Conservation (phyloP, 148 eudicot genomes). For the Agrostemma githago region DNA sequence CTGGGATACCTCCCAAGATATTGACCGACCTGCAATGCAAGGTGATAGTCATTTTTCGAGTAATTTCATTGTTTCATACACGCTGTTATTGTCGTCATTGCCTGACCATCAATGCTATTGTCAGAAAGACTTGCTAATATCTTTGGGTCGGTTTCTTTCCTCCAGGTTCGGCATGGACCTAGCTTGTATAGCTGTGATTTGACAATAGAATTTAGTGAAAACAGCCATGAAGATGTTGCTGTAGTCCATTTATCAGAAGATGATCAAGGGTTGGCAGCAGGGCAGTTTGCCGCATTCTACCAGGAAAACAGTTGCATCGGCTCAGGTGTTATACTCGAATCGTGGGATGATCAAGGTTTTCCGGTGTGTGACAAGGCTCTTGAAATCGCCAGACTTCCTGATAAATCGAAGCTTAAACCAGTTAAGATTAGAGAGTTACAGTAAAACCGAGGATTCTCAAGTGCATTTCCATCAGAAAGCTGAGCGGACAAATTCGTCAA, state of each 20-base stretch:
- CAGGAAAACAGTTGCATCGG: slow-evolving; percentile 61
- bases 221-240: slow-evolving; percentile 41
- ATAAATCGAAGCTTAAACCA: slow-evolving; percentile 70
- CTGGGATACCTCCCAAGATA: slow-evolving; percentile 41
- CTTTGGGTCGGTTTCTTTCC: background rate
- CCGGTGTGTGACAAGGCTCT: slow-evolving; percentile 79
- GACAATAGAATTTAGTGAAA: slow-evolving; percentile 41
- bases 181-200: slow-evolving; percentile 57
- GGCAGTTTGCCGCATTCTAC: slow-evolving; percentile 95
- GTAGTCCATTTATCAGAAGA: slow-evolving; percentile 74
- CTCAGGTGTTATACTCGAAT: slow-evolving; percentile 84
- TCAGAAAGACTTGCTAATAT: background rate
- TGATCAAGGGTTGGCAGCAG: slow-evolving; percentile 97
- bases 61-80: background rate
- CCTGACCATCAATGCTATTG: background rate
- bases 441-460: slow-evolving; percentile 26
- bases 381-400: slow-evolving; percentile 47
- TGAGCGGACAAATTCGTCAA: slow-evolving; percentile 2
- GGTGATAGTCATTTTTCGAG: slow-evolving; percentile 33
- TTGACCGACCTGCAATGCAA: slow-evolving; percentile 65
- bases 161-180: slow-evolving; percentile 95
- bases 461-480: slow-evolving; percentile 13
- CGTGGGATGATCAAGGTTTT: slow-evolving; percentile 79
- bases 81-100: background rate
- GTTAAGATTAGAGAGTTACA: slow-evolving; percentile 52